Conservation (phyloP, 495 filamentous ascomycete genomes). For the Coniosporium apollinis region DNA sequence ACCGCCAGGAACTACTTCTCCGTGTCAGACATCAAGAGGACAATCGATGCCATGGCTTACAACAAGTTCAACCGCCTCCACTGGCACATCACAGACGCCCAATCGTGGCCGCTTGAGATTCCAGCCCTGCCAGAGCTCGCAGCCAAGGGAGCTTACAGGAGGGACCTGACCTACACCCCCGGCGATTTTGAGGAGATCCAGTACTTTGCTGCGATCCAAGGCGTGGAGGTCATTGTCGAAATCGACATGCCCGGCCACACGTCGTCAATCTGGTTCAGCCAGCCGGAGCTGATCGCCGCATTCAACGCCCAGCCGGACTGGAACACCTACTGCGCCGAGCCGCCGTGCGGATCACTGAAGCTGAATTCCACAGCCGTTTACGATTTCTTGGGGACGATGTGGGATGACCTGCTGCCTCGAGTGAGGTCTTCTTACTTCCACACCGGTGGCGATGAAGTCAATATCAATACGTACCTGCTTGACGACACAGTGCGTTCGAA, state of each 20-base stretch:
- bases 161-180: constrained; percentile 44
- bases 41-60: constrained; percentile 53
- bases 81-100: constrained; percentile 63
- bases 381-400: constrained; percentile 48
- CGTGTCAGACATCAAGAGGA: constrained; percentile 43
- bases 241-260: constrained; percentile 76
- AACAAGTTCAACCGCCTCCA: constrained; percentile 71
- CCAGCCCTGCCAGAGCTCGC: constrained; percentile 53
- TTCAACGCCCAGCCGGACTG: constrained; percentile 50
- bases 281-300: constrained; percentile 60
- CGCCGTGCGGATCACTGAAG: constrained; percentile 59
- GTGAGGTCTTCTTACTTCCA: constrained; percentile 60
- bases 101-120: constrained; percentile 71
- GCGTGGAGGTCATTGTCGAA: constrained; percentile 58
- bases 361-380: constrained; percentile 51
- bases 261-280: constrained; percentile 38
- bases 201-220: constrained; percentile 44
- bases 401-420: constrained; percentile 55
- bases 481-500: constrained; percentile 54
- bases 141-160: constrained; percentile 47
- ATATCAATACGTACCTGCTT: constrained; percentile 52
- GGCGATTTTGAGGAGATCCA: constrained; percentile 45
- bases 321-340: constrained; percentile 50
- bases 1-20: constrained; percentile 49
- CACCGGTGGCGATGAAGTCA: constrained; percentile 71